Conservation (phyloP, 352 stramenopile species). For the Peronosclerospora sorghi region DNA sequence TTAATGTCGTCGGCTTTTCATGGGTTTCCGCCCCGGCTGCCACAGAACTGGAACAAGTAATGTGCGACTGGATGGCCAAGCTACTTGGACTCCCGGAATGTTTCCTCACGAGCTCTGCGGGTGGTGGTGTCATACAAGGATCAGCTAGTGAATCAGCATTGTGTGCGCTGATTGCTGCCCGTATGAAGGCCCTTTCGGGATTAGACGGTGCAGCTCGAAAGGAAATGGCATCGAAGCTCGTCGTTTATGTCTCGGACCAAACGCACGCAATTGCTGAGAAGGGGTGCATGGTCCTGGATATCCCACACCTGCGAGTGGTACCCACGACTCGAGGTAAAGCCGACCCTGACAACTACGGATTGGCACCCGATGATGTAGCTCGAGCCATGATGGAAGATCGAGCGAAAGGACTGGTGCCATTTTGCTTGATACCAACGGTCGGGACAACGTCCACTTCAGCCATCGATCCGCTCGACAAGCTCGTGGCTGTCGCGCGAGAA, state of each 20-base stretch:
- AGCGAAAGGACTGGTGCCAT: conserved; percentile 36
- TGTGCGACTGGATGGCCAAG: conserved; percentile 60
- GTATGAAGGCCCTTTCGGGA: conserved; percentile 25
- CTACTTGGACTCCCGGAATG: conserved; percentile 40
- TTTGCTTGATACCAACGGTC: conserved; percentile 48
- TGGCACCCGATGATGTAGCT: conserved; percentile 36
- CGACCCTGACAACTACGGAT: conserved; percentile 37
- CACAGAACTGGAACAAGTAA: conserved; percentile 57
- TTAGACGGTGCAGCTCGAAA: conserved; percentile 23
- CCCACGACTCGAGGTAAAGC: conserved; percentile 33
- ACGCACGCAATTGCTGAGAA: conserved; percentile 61
- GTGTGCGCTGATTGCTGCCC: conserved; percentile 33
- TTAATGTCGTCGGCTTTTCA: conserved; percentile 53
- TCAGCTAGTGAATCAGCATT: conserved; percentile 50
- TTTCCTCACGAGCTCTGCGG: conserved; percentile 38
- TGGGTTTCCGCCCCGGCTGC: conserved; percentile 47
- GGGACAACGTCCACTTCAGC: conserved; percentile 53
- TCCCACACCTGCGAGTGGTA: conserved; percentile 43
- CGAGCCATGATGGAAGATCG: conserved; percentile 41
- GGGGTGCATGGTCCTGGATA: conserved; percentile 53
- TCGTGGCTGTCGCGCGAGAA: conserved; percentile 28
- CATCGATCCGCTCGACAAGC: conserved; percentile 35
- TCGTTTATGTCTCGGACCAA: conserved; percentile 61
- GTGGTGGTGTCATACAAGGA: conserved; percentile 58
- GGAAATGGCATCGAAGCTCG: conserved; percentile 29